Base-by-base conservation (phyloP, 2,329 filamentous ascomycete genomes). In the Ascochyta fabae region DNA sequence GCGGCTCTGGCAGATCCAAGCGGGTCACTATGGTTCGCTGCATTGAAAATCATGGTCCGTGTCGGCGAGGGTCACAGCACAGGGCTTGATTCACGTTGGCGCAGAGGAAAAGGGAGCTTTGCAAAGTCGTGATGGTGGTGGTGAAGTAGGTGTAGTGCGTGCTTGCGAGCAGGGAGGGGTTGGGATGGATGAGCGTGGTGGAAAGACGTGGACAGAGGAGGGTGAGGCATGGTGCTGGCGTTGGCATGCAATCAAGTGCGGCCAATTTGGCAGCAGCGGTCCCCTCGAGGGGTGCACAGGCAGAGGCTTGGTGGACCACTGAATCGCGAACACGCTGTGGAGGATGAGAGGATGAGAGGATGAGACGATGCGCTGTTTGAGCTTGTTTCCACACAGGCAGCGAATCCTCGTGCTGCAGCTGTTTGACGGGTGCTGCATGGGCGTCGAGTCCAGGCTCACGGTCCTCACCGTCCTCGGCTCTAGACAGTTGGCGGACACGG, bases 341-440 rank as follows among this genome's bases (percentile, higher is more conserved):
- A 26, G 26, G 46, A 50, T 55, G 55, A 52, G 48, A 26, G 26
- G 46, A 50, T 55, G 55, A 52, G 48, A 26, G 26, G 46, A 50
- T 55, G 55, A 52, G 48, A 58, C 55, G 45, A 23, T 34, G 43
- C 47, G 16, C 27, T 49, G 57, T 60, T 60, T 60, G 57, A 57
- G 53, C 47, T 36, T 59, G 55, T 52, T 45, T 48, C 46, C 53
- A 34, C 41, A 24, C 36, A 8, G 10, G 42, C 53, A 49, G 53
- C 53, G 36, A 50, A 42, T 55, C 23, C 29, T 39, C 31, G 10
- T 23, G 29, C 9, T 27, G 34, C 29, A 35, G n/a, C 12, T 31
- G 51, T 39, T 39, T 39, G 39, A 47, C 29, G n/a, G 12, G 3
- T 31, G 29, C 39, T 44, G 44, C 50, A 23, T 27, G n/a, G 26